Base-by-base conservation (phyloP, 768 basidiomycete species). In the Amanita fuliginea region DNA sequence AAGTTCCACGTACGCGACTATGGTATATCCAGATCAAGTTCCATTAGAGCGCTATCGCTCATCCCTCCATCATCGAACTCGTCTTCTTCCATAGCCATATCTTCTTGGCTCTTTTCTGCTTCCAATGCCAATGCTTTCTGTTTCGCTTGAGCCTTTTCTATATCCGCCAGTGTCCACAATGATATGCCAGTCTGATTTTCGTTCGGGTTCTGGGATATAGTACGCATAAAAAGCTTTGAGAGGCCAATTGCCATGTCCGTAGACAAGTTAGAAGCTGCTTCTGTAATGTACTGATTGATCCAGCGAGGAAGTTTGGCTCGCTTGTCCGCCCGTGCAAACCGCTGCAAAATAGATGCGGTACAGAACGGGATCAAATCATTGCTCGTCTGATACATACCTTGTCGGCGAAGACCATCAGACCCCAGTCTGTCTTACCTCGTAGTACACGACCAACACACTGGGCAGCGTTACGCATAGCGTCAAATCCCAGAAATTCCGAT, bases 261-360 rank as follows among this genome's bases (percentile, higher is more conserved):
- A 10, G 96, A 98, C 44, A 99, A 73, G 65, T 98, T 99, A 8
- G 96, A 87, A 16, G 93, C 89, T 0, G 92, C 86, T 63, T 98
- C 96, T n/a, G 92, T 96, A 59, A 99, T 98, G 63, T 96, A 97
- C 60, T 95, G 92, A 62, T 98, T 97, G 57, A 99, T 98, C 96
- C 96, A 99, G 37, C 89, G 83, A 5, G 96, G 96, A 55, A 99
- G 71, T 73, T 97, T 97, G 32, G 91, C 86, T 33, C 95, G 78
- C 68, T 95, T 95, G 60, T 95, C 91, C 6, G 86, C 85, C 43
- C 92, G 79, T 9, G 91, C 90, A 61, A 92, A 95, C 18, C 91
- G 84, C 91, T 95, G 58, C 3, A 33, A 24, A 51, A 32, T 13
- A 44, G 44, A 46, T 33, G 19, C 28, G 16, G 50, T n/a, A 46